Evolutionary conservation across 2,329 filamentous ascomycete species (phyloP), one percentile per base, ranked within the genome.

Genomic region (Talaromyces sp.): DNA sequence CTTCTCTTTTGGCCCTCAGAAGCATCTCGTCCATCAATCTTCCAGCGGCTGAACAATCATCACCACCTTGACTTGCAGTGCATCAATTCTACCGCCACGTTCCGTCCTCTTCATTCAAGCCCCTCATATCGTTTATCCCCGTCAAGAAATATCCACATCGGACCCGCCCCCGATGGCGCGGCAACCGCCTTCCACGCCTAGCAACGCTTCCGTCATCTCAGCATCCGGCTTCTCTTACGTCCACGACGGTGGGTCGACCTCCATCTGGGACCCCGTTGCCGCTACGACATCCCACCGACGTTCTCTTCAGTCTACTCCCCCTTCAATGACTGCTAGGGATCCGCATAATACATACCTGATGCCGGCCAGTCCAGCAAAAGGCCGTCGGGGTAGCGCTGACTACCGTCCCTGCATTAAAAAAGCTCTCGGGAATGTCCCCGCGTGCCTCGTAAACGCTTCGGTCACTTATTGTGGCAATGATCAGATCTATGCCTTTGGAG

Each of bases 401-500:
- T 95, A 96, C 74, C 87, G 88, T 52, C 93, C 93, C 36, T 89
- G 87, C 70, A 89, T 96, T 61, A 93, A 84, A 37, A 86, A 87
- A 67, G 89, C 88, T 11, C 79, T 89, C 51, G 89, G 89, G 48
- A 86, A 90, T 75, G 85, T 92, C 64, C 94, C 94, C 37, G 92
- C 94, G 36, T 97, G 93, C 70, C 81, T 99, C 52, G 93, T 99
- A 65, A 99, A 99, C 79, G 94, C 94, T 54, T 97, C 94, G 0
- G 93, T 97, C 61, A 99, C 94, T n/a, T 97, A 96, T 73, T 96
- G 94, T 69, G 92, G 92, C 60, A 94, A 96, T 76, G 94, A 97
- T 72, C 87, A 94, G 74, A 97, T 99, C 66, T 97, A 95, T 75
- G 94, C 93, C 10, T 99, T 99, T 78, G 94, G 94, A 43, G 94